Base-by-base conservation (phyloP, 805 yeast genomes). In the Candida pini region DNA sequence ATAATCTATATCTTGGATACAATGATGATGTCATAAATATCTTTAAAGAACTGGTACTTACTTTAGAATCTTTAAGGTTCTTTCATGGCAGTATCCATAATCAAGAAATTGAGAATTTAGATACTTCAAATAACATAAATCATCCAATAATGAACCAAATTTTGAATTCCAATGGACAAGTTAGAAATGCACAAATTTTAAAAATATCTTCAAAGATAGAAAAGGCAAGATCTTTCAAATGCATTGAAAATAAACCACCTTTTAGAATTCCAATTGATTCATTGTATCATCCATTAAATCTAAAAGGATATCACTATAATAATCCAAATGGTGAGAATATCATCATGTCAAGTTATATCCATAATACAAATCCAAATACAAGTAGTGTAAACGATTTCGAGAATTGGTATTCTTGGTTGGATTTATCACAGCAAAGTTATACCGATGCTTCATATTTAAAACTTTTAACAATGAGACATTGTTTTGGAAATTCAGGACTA, bases 361-460 rank as follows among this genome's bases (percentile, higher is more conserved):
- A 53, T 23, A 45, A 44, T 26, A 51, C 54, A 1, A 47, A 49
- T 24, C 47, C 51, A 9, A 43, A 41, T 27, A 47, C 54, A 3
- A 34, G 50, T 5, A 40, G 39, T 4, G 14, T 36, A 2, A 41
- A 49, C 31, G 56, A 56, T 29, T 37, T 37, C 12, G 53, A 50
- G 5, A 47, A 56, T 22, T 60, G 60, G 56, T 58, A 53, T 35
- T 55, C 62, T 24, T 60, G 64, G 64, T 43, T 49, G 31, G 65
- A 60, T 42, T 36, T 62, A 27, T 54, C 62, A 10, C 65, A 62
- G 23, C 65, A 60, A 29, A 18, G 58, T 28, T 69, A 68, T 43
- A 56, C 60, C 43, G 51, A 61, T 61, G 51, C 68, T 52, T 30
- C 56, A 48, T 29, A 56, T 54, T 34, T 69, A 62, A 31, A 63